A percentile compares a stretch with the other conserved stretches of the same genome.
phyloP scores from a whole-genome alignment of 768 basidiomycete genomes.

The Sarcodon sp. region DNA sequence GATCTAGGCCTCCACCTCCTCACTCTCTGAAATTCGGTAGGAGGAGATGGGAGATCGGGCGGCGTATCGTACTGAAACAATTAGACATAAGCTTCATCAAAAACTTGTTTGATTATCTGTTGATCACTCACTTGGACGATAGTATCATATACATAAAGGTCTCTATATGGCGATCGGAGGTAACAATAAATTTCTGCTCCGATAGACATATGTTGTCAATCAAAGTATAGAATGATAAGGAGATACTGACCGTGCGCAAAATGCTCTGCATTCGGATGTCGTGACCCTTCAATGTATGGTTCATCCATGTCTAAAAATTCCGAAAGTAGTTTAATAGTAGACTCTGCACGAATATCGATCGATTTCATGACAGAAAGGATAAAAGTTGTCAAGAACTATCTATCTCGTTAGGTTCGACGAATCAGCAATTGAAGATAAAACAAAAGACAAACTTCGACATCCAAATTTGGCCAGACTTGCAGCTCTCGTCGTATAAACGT shows the following conservation, averaged over 20 bases:
- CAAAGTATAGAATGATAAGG: neutral
- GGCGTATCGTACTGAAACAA: slow-evolving; percentile 45
- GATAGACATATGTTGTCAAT: neutral
- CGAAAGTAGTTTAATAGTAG: slow-evolving; percentile 70
- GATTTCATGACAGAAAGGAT: slow-evolving; percentile 85
- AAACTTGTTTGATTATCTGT: neutral
- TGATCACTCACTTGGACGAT: slow-evolving; percentile 52
- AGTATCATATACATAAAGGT: slow-evolving; percentile 71
- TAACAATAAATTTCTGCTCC: slow-evolving; percentile 75
- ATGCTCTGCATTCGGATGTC: slow-evolving; percentile 73
- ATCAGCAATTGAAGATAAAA: neutral
- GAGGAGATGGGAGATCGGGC: slow-evolving; percentile 22
- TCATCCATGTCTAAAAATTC: slow-evolving; percentile 81
- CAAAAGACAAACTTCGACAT: slow-evolving; percentile 58
- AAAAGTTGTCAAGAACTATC: slow-evolving; percentile 79
- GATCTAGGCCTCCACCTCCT: slow-evolving; percentile 16
- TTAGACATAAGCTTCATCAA: neutral
- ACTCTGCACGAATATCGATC: slow-evolving; percentile 84
- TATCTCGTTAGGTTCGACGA: slow-evolving; percentile 7
- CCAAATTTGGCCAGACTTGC: slow-evolving; percentile 78
- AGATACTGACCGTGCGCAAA: slow-evolving; percentile 75
- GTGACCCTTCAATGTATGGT: slow-evolving; percentile 39
- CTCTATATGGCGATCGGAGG: slow-evolving; percentile 79
- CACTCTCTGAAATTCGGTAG: slow-evolving; percentile 12
- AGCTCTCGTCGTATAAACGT: slow-evolving; percentile 78